phyloP scores from a whole-genome alignment of 139 green algal species.

The Zygnema circumcarinatum region DNA sequence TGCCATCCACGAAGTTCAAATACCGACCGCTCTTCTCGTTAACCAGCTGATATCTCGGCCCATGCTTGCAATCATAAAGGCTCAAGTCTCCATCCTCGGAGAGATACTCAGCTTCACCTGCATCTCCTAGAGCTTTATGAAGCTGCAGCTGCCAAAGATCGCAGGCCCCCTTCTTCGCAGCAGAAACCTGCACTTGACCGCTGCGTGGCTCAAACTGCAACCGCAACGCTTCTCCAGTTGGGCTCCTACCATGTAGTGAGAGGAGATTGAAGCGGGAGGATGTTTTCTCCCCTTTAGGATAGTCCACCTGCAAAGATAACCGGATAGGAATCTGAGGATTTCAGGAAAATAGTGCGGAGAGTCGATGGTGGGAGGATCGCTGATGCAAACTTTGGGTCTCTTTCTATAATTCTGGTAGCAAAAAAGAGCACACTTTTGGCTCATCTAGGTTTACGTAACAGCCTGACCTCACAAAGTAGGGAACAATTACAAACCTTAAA shows the following conservation, averaged over 20 bases:
- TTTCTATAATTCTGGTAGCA: too few relatives aligned
- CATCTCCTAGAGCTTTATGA: background rate
- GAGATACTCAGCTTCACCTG: background rate
- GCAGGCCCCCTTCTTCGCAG: background rate
- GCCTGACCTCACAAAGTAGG: background rate
- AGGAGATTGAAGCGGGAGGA: background rate
- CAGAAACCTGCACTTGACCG: background rate
- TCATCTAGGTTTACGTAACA: background rate
- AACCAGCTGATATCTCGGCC: background rate
- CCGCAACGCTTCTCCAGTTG: background rate
- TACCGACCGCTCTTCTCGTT: background rate
- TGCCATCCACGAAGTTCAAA: background rate
- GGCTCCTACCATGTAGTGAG: background rate
- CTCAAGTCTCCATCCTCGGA: background rate
- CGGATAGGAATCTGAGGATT: background rate
- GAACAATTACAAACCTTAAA: background rate
- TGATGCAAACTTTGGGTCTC: too few relatives aligned
- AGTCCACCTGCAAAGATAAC: background rate
- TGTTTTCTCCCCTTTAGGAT: background rate
- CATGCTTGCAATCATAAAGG: background rate
- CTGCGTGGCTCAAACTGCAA: background rate
- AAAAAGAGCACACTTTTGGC: background rate
- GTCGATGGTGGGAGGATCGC: too few relatives aligned
- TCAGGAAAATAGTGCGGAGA: background rate
- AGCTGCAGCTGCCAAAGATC: background rate